phyloP scores from a whole-genome alignment of 306 rosid species.

The Citrullus colocynthis region DNA sequence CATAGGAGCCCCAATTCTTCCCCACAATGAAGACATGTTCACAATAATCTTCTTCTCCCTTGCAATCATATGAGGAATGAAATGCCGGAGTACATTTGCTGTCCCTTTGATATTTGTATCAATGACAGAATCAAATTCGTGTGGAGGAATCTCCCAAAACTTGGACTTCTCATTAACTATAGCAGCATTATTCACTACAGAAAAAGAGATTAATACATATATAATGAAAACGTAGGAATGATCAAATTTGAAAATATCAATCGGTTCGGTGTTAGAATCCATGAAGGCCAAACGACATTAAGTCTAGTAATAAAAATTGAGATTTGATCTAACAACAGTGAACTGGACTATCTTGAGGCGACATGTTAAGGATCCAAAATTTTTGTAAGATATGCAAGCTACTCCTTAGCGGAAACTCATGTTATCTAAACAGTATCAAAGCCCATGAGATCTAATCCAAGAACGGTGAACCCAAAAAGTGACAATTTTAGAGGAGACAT shows the following conservation, averaged over 20 bases:
- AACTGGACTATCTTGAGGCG: too few relatives aligned
- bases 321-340: too few relatives aligned
- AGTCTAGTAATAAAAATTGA: too few relatives aligned
- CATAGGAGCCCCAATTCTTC: slow-evolving; percentile 75
- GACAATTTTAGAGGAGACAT: too few relatives aligned
- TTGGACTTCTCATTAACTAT: slow-evolving; percentile 57
- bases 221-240: neutral
- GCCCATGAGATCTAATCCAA: too few relatives aligned
- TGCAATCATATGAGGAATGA: slow-evolving; percentile 27
- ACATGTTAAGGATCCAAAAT: too few relatives aligned
- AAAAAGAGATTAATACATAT: neutral
- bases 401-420: too few relatives aligned
- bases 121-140: slow-evolving; percentile 55
- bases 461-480: too few relatives aligned
- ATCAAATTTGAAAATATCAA: neutral
- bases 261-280: too few relatives aligned
- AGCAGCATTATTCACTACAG: slow-evolving; percentile 72
- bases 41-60: slow-evolving; percentile 39
- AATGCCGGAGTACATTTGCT: neutral
- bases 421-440: too few relatives aligned
- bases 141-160: slow-evolving; percentile 66
- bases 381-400: too few relatives aligned
- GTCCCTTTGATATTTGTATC: slow-evolving; percentile 49
- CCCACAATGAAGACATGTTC: slow-evolving; percentile 87
- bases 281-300: too few relatives aligned